A percentile compares a stretch with the other conserved stretches of the same genome.
phyloP scores from a whole-genome alignment of 2,329 filamentous ascomycete genomes.

The Metarhizium sp. region DNA sequence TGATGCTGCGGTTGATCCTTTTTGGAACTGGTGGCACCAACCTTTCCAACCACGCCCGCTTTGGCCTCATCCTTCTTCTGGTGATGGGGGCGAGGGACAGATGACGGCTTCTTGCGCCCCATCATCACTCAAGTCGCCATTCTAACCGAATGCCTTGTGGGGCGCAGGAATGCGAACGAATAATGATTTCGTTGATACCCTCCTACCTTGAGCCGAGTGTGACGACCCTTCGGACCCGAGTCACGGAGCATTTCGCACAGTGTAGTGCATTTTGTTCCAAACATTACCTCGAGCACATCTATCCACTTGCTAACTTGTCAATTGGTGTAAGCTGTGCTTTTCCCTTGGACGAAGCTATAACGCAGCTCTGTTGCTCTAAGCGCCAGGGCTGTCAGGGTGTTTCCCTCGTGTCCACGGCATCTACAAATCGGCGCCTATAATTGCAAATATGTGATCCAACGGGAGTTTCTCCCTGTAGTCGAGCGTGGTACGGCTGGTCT shows the following conservation, averaged over 20 bases:
- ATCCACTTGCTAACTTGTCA: background rate
- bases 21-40: background rate
- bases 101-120: background rate
- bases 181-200: background rate
- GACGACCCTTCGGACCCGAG: slow-evolving; percentile 5
- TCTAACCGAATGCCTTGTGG: background rate
- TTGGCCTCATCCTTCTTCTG: background rate
- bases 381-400: background rate
- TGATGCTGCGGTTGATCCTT: background rate
- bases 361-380: background rate
- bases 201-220: slow-evolving; percentile 3
- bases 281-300: background rate
- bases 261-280: background rate
- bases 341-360: background rate
- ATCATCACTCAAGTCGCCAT: background rate
- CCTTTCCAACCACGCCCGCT: background rate
- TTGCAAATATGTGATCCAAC: background rate
- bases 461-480: background rate
- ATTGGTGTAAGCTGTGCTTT: background rate
- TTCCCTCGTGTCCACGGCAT: background rate
- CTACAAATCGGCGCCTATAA: background rate
- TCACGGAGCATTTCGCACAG: background rate
- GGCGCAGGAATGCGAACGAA: background rate
- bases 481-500: background rate
- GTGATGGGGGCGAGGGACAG: background rate